Evolutionary conservation across 164 flowering plant species (phyloP).

Genomic region (Warburgia ugandensis): DNA sequence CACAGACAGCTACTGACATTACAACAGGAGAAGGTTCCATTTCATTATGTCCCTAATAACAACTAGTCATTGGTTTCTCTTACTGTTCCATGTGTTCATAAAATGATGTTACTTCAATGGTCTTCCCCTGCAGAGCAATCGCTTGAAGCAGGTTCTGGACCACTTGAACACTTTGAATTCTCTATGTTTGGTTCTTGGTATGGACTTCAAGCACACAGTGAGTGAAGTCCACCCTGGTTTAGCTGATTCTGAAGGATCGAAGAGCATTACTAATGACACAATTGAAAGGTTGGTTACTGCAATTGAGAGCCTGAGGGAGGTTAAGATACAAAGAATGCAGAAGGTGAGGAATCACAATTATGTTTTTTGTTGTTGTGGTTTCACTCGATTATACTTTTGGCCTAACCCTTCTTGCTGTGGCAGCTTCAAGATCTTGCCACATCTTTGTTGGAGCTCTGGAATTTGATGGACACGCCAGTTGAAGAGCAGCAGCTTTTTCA

Average conservation of each 20-base stretch:
- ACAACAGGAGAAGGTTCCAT: slow-evolving; percentile 78
- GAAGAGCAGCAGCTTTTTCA: slow-evolving; percentile 77
- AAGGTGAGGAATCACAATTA: slow-evolving; percentile 28
- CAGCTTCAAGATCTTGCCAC: slow-evolving; percentile 79
- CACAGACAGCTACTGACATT: slow-evolving; percentile 58
- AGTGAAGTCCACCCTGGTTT: slow-evolving; percentile 48
- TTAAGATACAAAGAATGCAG: slow-evolving; percentile 57
- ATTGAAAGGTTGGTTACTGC: slow-evolving; percentile 35
- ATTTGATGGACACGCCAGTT: slow-evolving; percentile 74
- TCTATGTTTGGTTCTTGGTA: slow-evolving; percentile 64
- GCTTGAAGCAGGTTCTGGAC: slow-evolving; percentile 51
- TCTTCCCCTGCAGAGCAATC: slow-evolving; percentile 36
- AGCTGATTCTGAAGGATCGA: slow-evolving; percentile 34
- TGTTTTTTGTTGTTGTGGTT: not conserved
- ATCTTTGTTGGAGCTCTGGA: slow-evolving; percentile 71
- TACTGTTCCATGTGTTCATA: not conserved
- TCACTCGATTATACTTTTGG: not conserved
- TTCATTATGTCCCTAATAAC: too few species aligned
- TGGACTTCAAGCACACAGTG: slow-evolving; percentile 50
- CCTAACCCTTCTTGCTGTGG: not conserved
- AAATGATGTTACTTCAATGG: not conserved
- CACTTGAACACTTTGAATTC: slow-evolving; percentile 38
- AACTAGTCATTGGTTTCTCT: too few species aligned
- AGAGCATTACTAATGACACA: slow-evolving; percentile 38
- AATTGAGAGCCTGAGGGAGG: slow-evolving; percentile 36